Evolutionary conservation across 108 stramenopile species (phyloP), one percentile per base, ranked within the genome.

Genomic region (Nannochloropsis gaditana): DNA sequence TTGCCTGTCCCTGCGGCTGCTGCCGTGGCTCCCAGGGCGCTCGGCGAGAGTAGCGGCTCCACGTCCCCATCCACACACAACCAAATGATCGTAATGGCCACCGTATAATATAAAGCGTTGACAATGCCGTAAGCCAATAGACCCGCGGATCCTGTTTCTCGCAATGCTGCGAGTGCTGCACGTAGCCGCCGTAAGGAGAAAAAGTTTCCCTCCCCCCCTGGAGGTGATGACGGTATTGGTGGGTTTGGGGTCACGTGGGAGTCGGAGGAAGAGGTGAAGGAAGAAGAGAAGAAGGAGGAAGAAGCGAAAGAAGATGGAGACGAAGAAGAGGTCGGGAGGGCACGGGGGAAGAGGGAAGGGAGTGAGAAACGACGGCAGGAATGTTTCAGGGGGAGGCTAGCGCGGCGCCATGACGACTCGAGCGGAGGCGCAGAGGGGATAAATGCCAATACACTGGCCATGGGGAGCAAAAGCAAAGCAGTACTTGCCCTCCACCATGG

Each of bases 111-210:
- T 9, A 87, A 80, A 41, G 19, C 43, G 43, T 87, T 87, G 9
- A 87, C 79, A 41, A 87, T 10, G 21, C 87, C 87, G 21, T 87
- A 87, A 45, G 87, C 84, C 9, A 87, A n/a, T 41, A 87, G 11
- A 2, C 87, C 87, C 84, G 50, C 45, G 1, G 19, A 10, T 19
- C 3, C 42, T 21, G 42, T 19, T 42, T 84, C 31, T 73, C 84
- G 9, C 73, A 73, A n/a, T n/a, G 59, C 59, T n/a, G 59, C n/a
- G 59, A 73, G 2, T 73, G 59, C 59, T 73, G 15, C 59, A 15
- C n/a, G 15, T n/a, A 73, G 59, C 15, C 59, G 59, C 15, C 59
- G 59, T 15, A n/a, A n/a, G n/a, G 15, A 4, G 59, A 73, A 73
- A 73, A 73, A n/a, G 59, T 73, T 73, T 4, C 59, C 19, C 15